phyloP scores from a whole-genome alignment of 495 filamentous ascomycete genomes.

The Xeromyces bisporus region DNA sequence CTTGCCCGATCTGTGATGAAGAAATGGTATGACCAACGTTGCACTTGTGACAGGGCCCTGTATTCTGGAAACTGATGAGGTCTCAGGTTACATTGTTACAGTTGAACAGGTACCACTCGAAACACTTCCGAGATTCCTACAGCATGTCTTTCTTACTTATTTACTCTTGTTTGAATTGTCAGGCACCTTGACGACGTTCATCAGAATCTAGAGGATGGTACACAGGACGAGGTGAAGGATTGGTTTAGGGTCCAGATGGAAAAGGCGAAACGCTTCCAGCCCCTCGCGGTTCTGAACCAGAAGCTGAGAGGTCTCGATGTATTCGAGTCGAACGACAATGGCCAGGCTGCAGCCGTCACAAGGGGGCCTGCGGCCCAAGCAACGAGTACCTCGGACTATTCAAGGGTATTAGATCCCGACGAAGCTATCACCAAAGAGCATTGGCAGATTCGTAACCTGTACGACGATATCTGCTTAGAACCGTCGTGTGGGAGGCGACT shows the following conservation, averaged over 20 bases:
- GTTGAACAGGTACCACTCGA: constrained; percentile 54
- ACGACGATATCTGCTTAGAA: constrained; percentile 73
- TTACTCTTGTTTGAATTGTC: not conserved
- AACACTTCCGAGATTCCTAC: too few relatives aligned
- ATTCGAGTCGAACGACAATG: constrained; percentile 82
- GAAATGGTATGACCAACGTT: constrained; percentile 84
- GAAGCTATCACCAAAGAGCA: constrained; percentile 74
- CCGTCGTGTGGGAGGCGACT: constrained; percentile 68
- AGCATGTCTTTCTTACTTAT: too few relatives aligned
- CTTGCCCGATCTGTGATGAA: constrained; percentile 91
- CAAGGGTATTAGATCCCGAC: constrained; percentile 51
- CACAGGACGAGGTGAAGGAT: constrained; percentile 92
- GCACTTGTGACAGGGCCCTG: too few relatives aligned
- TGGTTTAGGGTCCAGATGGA: constrained; percentile 96
- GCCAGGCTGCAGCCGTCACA: constrained; percentile 13
- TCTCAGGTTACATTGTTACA: constrained; percentile 75
- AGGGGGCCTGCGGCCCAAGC: constrained; percentile 18
- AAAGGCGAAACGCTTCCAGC: constrained; percentile 91
- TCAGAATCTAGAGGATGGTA: constrained; percentile 79
- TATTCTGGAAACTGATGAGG: constrained; percentile 7
- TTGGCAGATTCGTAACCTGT: constrained; percentile 62
- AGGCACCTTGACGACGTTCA: constrained; percentile 91
- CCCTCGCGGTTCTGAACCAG: constrained; percentile 78
- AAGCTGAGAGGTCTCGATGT: constrained; percentile 95
- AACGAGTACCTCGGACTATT: constrained; percentile 14